A percentile compares a stretch with the other conserved stretches of the same genome.
These are phyloP conservation scores for Boletus semigastroideus DNA, from an alignment of 1,284 basidiomycete genomes.

Conservation along the genomic window DNA sequence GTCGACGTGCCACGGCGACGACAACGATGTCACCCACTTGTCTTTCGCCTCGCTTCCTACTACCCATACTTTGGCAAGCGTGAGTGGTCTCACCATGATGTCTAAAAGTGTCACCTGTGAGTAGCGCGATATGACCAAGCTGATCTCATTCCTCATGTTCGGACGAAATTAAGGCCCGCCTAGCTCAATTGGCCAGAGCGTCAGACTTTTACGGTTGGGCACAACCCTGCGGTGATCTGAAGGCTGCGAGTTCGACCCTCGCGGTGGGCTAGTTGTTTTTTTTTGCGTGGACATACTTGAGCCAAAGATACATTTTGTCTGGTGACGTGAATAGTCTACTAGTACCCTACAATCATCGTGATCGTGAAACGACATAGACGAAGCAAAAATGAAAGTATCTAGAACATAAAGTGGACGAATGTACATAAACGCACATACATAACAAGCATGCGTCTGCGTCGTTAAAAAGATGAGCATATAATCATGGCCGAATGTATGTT, in stretches of 20 bases:
- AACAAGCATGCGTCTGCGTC: constrained; percentile 8
- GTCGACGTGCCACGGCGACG: no score
- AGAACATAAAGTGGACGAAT: constrained; percentile 10
- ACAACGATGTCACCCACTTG: no score
- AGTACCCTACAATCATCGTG: constrained; percentile 16
- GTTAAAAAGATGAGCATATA: constrained; percentile 12
- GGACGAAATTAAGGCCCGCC: constrained; percentile 46
- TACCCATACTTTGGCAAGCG: no score
- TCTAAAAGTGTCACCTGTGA: no score
- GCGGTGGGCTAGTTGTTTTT: constrained; percentile 67
- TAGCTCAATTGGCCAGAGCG: constrained; percentile 47
- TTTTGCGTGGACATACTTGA: neutral
- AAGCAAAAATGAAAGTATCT: constrained; percentile 12
- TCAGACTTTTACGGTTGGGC: constrained; percentile 58
- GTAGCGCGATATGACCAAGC: no score
- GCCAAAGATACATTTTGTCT: constrained; percentile 12
- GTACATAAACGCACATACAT: constrained; percentile 15
- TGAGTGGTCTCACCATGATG: no score
- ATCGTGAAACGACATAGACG: constrained; percentile 15
- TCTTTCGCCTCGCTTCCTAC: no score
- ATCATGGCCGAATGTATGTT: constrained; percentile 17
- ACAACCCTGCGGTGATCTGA: constrained; percentile 78
- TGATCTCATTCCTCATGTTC: neutral
- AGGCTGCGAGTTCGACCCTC: constrained; percentile 92
- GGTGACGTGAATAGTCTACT: constrained; percentile 23